phyloP scores from a whole-genome alignment of 1,139 yeast species.

The Pichia sp. region DNA sequence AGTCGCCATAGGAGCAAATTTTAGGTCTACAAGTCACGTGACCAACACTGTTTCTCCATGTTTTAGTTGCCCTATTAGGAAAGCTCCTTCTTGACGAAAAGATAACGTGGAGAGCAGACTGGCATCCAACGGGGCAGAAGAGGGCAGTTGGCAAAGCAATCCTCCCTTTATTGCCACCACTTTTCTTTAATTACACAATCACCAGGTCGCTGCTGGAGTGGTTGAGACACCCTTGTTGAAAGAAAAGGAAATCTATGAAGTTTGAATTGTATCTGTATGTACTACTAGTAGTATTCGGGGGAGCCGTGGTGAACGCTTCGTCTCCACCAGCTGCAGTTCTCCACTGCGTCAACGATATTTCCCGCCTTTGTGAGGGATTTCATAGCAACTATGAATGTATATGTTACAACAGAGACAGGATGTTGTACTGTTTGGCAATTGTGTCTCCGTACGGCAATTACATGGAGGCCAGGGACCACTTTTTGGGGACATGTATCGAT shows the following conservation, averaged over 20 bases:
- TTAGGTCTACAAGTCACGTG: background rate
- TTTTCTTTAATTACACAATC: background rate
- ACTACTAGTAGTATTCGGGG: background rate
- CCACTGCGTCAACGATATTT: conserved; percentile 30
- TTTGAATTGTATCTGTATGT: background rate
- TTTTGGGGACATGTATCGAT: conserved; percentile 50
- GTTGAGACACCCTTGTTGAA: background rate
- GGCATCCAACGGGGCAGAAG: background rate
- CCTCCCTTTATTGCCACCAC: background rate
- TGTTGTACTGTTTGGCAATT: conserved; percentile 40
- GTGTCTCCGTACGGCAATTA: conserved; percentile 46
- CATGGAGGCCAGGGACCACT: conserved; percentile 51
- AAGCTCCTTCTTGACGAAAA: background rate
- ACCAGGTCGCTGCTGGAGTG: background rate
- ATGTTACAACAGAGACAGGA: conserved; percentile 32
- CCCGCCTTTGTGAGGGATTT: conserved; percentile 34
- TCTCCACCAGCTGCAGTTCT: conserved; percentile 54
- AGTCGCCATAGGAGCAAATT: background rate
- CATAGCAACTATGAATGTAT: conserved; percentile 37
- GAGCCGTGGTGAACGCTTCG: background rate
- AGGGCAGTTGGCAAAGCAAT: background rate
- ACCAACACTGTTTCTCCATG: background rate
- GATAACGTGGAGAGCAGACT: background rate
- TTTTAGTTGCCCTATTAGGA: background rate
- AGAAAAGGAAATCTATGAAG: background rate